Evolutionary conservation across 257 asterid species (phyloP), one percentile per base, ranked within the genome.

Genomic region (Solanum habrochaites): DNA sequence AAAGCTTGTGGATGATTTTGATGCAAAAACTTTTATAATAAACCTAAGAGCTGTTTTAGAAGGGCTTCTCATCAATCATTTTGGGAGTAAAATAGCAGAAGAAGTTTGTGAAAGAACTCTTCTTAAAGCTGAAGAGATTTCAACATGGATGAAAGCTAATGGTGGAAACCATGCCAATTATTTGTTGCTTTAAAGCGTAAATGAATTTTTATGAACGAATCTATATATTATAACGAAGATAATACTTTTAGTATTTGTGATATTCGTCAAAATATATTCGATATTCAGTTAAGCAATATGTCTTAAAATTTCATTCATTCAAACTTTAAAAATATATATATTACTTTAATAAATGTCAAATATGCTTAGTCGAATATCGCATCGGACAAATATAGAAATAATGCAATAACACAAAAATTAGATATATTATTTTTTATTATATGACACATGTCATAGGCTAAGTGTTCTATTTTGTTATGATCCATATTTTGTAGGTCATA

Each of bases 161-260:
- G 9, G 66, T 32, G 25, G 16, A 8, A 47, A 49, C 8, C 85
- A 20, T 37, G 86, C 3, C 88, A 87, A 11, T n/a, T 91, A 64
- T 87, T 89, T 47, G 27, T 83, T 49, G 90, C 84, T 62, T 88
- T 91, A 27, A 89, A 87, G 85, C 91, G 89, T 2, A 88, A 85
- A 64, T 64, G 4, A 64, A 64, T 64, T 64, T 64, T 3, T 64
- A 9, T 64, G 32, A 7, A 64, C 5, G 32, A 62, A 10, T 60
- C 6, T 60, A 49, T 0, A 49, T 49, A 43, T 43, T 43, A 43
- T 11, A 1, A 14, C 4, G 49, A 43, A 11, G 49, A 43, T 43
- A 12, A 43, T 43, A 43, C 15, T 43, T 43, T 49, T 2, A 49
- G 23, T 18, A 1, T 0, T 18, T 52, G 4, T 52, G n/a, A 52